Evolutionary conservation across 2,329 filamentous ascomycete genomes (phyloP).

Genomic region (Onygenales sp.): DNA sequence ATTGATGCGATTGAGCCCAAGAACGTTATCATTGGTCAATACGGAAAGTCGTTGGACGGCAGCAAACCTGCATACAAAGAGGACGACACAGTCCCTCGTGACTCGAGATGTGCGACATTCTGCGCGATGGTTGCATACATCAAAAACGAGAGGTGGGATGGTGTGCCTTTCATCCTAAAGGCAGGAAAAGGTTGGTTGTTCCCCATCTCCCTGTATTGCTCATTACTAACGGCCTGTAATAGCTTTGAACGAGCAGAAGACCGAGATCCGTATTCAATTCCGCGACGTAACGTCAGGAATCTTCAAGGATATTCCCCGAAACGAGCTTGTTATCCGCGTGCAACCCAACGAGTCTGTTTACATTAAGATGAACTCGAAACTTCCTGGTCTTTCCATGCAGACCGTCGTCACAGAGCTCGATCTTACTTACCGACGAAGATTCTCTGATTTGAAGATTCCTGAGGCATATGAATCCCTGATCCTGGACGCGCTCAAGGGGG

Average conservation of each 20-base stretch:
- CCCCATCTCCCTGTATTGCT: not conserved
- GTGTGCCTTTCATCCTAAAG: slow-evolving; percentile 98
- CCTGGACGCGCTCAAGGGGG: slow-evolving; percentile 92
- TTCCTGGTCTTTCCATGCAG: slow-evolving; percentile 97
- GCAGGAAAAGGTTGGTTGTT: slow-evolving; percentile 64
- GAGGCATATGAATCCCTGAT: slow-evolving; percentile 98
- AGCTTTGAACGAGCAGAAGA: slow-evolving; percentile 98
- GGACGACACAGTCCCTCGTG: slow-evolving; percentile 94
- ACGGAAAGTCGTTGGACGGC: slow-evolving; percentile 90
- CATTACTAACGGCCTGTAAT: slow-evolving; percentile 2
- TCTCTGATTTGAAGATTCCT: slow-evolving; percentile 98
- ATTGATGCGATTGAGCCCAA: slow-evolving; percentile 96
- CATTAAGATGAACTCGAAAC: slow-evolving; percentile 99
- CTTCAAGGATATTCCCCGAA: slow-evolving; percentile 98
- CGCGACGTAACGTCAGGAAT: slow-evolving; percentile 98
- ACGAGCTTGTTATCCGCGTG: slow-evolving; percentile 97
- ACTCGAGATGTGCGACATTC: slow-evolving; percentile 95
- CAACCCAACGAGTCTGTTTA: slow-evolving; percentile 99
- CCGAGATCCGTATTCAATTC: slow-evolving; percentile 97
- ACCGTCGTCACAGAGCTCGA: slow-evolving; percentile 98
- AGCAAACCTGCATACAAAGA: slow-evolving; percentile 98
- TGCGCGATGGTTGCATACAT: slow-evolving; percentile 96
- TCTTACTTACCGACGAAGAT: slow-evolving; percentile 92
- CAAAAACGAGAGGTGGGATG: slow-evolving; percentile 99
- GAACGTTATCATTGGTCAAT: slow-evolving; percentile 99